A percentile compares a stretch with the other conserved stretches of the same genome.
phyloP scores from a whole-genome alignment of 129 eudicot genomes.

The Smallanthus sonchifolius region DNA sequence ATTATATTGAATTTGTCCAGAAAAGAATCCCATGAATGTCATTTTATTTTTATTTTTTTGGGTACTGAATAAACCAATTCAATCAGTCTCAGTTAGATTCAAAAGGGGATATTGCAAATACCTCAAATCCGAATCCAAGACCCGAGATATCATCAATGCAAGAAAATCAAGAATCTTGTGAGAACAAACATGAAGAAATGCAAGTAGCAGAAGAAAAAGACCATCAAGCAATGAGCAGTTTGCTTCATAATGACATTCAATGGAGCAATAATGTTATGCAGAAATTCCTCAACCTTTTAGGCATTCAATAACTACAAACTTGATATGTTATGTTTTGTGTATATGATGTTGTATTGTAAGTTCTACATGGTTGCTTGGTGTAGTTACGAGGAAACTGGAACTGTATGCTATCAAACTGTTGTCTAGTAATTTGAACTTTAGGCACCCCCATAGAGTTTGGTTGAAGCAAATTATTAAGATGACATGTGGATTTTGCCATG shows the following conservation, averaged over 20 bases:
- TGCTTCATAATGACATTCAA: neutral
- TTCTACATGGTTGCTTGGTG: conserved; percentile 6
- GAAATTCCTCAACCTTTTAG: conserved; percentile 21
- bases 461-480: neutral
- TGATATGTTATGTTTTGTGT: conserved; percentile 2
- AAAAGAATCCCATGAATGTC: conserved; percentile 8
- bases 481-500: too few relatives aligned
- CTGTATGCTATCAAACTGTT: neutral
- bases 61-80: conserved; percentile 30
- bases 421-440: neutral
- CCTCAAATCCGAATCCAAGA: conserved; percentile 22
- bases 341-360: conserved; percentile 12
- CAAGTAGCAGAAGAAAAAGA: conserved; percentile 20
- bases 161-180: conserved; percentile 30
- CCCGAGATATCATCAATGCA: conserved; percentile 21
- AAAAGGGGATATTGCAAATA: conserved; percentile 17
- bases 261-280: conserved; percentile 19
- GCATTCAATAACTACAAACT: conserved; percentile 16
- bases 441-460: neutral
- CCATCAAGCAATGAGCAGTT: conserved; percentile 5
- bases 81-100: conserved; percentile 33
- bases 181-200: conserved; percentile 21
- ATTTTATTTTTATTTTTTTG: neutral
- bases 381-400: neutral
- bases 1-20: neutral